These are phyloP conservation scores for Knufia petricola DNA, from an alignment of 2,329 filamentous ascomycete genomes.

Conservation along the genomic window DNA sequence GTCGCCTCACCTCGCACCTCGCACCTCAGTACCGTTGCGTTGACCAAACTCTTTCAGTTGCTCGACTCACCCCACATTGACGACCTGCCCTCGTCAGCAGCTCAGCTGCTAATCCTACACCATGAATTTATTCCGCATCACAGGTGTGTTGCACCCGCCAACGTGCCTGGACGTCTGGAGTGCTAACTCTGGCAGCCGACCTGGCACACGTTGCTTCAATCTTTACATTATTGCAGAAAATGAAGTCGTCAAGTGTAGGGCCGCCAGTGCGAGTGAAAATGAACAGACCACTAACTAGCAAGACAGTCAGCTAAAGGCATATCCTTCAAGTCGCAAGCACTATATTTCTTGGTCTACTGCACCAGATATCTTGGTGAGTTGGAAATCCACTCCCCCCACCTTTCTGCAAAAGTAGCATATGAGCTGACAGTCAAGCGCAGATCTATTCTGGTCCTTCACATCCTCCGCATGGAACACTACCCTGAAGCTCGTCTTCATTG, in stretches of 20 bases:
- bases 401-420: conserved; percentile 12
- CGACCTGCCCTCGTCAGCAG: conserved; percentile 9
- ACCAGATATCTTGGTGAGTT: conserved; percentile 75
- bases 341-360: conserved; percentile 89
- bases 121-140: conserved; percentile 63
- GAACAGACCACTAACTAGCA: too few species aligned
- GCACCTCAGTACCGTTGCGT: background rate
- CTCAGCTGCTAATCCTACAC: conserved; percentile 23
- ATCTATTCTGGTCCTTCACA: conserved; percentile 78
- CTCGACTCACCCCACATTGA: background rate
- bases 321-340: conserved; percentile 95
- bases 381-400: background rate
- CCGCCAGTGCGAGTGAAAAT: background rate
- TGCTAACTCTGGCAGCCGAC: conserved; percentile 53
- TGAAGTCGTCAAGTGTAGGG: conserved; percentile 79
- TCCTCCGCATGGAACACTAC: conserved; percentile 80
- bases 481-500: conserved; percentile 95
- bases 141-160: conserved; percentile 42
- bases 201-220: conserved; percentile 93
- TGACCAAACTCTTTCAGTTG: background rate
- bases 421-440: conserved; percentile 36
- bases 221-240: conserved; percentile 91
- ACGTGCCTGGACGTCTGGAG: background rate
- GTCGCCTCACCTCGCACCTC: background rate
- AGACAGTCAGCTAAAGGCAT: conserved; percentile 85